Evolutionary conservation across 768 basidiomycete species (phyloP).

Genomic region (Suillus discolor): DNA sequence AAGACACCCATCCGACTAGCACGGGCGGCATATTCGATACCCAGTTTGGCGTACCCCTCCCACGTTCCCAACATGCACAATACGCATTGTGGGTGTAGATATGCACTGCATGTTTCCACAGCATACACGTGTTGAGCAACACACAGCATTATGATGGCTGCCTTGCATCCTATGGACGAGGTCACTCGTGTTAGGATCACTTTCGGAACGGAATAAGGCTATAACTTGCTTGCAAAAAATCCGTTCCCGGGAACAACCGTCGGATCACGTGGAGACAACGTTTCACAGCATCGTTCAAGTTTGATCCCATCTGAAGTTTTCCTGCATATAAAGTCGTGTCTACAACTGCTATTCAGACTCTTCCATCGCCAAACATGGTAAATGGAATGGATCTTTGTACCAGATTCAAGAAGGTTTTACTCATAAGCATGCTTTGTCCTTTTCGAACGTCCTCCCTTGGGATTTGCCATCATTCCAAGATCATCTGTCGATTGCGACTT

Average conservation of each 20-base stretch:
- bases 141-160: neutral
- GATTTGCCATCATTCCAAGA: conserved; percentile 70
- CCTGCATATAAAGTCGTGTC: conserved; percentile 14
- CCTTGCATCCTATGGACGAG: neutral
- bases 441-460: conserved; percentile 56
- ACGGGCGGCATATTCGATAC: neutral
- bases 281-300: neutral
- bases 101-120: neutral
- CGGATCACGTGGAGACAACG: neutral
- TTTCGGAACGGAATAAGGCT: neutral
- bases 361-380: conserved; percentile 1
- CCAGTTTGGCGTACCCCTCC: conserved; percentile 6
- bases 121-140: conserved; percentile 1
- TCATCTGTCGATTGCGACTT: conserved; percentile 4
- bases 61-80: conserved; percentile 4
- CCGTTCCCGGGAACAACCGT: neutral
- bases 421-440: conserved; percentile 90
- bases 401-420: conserved; percentile 91
- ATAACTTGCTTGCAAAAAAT: neutral
- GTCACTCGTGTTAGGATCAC: neutral
- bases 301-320: neutral
- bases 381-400: conserved; percentile 11
- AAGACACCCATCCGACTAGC: neutral
- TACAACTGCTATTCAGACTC: conserved; percentile 18
- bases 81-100: neutral